Conservation (phyloP, 768 basidiomycete species). For the Gloeophyllum trabeum region DNA sequence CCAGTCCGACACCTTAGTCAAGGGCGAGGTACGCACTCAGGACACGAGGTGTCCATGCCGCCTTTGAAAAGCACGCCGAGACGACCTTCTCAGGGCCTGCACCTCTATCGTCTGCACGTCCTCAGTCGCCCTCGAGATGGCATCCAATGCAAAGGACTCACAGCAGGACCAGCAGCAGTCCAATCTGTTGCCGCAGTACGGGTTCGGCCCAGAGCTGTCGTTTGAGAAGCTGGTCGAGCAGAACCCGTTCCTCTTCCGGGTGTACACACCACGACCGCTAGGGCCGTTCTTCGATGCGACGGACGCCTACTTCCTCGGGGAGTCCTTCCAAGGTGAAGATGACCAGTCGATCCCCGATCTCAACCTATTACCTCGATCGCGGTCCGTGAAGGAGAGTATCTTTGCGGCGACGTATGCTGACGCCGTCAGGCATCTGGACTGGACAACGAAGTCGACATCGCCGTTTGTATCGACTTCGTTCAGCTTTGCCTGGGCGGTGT, state of each 20-base stretch:
- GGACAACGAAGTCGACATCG: conserved; percentile 63
- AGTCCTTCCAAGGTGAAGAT: conserved; percentile 40
- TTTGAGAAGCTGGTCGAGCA: conserved; percentile 50
- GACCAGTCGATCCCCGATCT: conserved; percentile 15
- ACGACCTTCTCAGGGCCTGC: no score
- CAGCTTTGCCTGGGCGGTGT: conserved; percentile 73
- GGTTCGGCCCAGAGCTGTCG: conserved; percentile 51
- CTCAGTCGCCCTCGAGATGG: no score
- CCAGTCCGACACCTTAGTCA: no score
- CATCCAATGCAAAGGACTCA: no score
- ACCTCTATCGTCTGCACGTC: no score
- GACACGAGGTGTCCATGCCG: no score
- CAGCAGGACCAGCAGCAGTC: no score
- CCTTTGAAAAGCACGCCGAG: no score
- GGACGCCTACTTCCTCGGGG: conserved; percentile 61
- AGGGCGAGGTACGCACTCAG: no score
- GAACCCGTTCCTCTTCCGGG: conserved; percentile 71
- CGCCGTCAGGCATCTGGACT: conserved; percentile 62
- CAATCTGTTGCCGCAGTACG: conserved; percentile 50
- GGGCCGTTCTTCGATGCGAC: conserved; percentile 38
- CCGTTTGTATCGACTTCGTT: conserved; percentile 68
- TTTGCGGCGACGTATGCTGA: conserved; percentile 39
- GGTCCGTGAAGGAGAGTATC: conserved; percentile 3
- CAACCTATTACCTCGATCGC: conserved; percentile 9
- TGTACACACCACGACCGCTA: conserved; percentile 61